Evolutionary conservation across 148 eudicot genomes (phyloP).

Genomic region (Vaccinium vitisidaea): DNA sequence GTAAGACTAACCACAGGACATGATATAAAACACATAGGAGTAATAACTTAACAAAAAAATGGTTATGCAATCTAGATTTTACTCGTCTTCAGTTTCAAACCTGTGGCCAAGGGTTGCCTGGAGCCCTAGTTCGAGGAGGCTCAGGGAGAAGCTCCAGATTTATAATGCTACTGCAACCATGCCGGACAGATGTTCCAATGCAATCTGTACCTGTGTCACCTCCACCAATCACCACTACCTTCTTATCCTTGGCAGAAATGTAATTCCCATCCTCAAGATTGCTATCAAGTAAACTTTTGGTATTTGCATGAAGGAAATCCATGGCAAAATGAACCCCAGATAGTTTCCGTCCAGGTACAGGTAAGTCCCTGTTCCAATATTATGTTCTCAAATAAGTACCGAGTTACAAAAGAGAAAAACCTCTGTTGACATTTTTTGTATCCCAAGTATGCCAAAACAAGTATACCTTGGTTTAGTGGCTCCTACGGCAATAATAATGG

Average conservation of each 20-base stretch:
- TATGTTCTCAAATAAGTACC: neutral
- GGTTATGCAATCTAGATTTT: conserved; percentile 5
- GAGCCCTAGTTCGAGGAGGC: conserved; percentile 85
- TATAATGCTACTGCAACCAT: conserved; percentile 71
- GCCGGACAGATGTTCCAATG: conserved; percentile 92
- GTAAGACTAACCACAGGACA: neutral
- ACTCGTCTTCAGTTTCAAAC: conserved; percentile 27
- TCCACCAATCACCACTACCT: conserved; percentile 97
- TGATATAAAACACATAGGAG: neutral
- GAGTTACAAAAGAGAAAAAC: neutral
- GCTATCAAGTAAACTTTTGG: conserved; percentile 95
- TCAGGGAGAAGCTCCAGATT: conserved; percentile 91
- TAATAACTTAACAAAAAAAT: neutral
- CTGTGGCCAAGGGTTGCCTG: conserved; percentile 99
- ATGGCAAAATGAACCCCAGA: conserved; percentile 95
- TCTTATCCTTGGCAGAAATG: conserved; percentile 94
- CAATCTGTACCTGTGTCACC: conserved; percentile 99
- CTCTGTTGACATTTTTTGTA: neutral
- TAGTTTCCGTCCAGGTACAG: conserved; percentile 86
- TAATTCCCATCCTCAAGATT: conserved; percentile 78
- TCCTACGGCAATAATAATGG: conserved; percentile 85
- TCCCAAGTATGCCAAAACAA: neutral
- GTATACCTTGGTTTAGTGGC: conserved; percentile 87
- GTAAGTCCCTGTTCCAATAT: conserved; percentile 67
- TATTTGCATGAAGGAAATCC: conserved; percentile 96